Conservation (phyloP, 1,284 basidiomycete genomes). For the Tilletiopsis washingtonensis region DNA sequence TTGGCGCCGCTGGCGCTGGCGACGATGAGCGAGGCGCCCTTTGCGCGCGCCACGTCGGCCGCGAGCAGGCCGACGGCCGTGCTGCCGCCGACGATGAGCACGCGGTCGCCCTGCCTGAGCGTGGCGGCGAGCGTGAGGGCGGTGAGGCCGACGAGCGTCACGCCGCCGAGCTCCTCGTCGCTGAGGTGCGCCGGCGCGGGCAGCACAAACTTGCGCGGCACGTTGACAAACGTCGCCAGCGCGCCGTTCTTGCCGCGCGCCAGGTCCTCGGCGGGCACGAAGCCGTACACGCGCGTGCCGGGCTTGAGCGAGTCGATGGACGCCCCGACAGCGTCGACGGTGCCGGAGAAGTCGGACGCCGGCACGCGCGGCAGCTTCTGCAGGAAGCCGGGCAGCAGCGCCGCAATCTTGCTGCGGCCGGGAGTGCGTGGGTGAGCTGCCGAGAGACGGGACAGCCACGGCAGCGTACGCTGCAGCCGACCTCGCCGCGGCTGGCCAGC, state of each 20-base stretch:
- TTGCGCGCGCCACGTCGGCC: neutral
- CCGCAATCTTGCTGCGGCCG: constrained; percentile 3
- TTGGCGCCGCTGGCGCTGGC: constrained; percentile 5
- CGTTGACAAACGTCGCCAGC: constrained; percentile 3
- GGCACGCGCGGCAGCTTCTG: constrained; percentile 7
- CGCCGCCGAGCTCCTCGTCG: constrained; percentile 1
- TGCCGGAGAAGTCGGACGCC: constrained; percentile 6
- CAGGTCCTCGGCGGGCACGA: constrained; percentile 1
- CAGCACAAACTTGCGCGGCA: neutral
- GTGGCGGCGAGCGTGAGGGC: neutral
- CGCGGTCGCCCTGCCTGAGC: constrained; percentile 3
- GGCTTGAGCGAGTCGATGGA: neutral
- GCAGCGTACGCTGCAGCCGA: neutral
- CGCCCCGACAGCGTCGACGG: constrained; percentile 1
- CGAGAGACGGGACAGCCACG: neutral
- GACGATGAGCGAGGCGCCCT: constrained; percentile 2
- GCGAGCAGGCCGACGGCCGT: constrained; percentile 5
- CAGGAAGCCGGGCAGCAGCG: constrained; percentile 1
- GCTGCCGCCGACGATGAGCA: constrained; percentile 8
- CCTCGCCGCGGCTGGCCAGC: neutral
- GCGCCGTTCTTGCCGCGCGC: neutral
- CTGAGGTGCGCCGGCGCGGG: constrained; percentile 3
- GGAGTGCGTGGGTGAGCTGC: neutral
- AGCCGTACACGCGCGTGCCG: constrained; percentile 1
- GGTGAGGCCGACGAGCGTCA: constrained; percentile 1